Evolutionary conservation across 208 protist species (phyloP), one percentile per base, ranked within the genome.

Genomic region (Leishmania tropica): DNA sequence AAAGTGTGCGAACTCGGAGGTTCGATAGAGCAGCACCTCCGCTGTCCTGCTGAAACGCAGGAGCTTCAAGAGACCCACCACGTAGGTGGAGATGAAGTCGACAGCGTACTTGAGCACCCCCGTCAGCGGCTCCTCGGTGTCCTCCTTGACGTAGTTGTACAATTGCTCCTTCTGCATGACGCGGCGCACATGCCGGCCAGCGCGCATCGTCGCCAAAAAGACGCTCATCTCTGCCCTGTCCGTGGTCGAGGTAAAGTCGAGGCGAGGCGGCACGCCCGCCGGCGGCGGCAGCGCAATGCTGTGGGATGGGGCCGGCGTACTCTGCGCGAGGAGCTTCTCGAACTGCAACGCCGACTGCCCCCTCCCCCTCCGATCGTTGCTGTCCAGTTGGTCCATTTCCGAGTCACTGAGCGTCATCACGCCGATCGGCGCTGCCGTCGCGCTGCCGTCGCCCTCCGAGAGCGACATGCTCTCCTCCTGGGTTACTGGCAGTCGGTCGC

Each of bases 171-270:
- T 81, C 37, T 90, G 74, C 19, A 93, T 86, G 45, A 92, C 77
- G 71, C 87, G 84, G 21, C 87, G 86, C 62, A 92, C 87, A 56
- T 85, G 80, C 17, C 81, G 76, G 37, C 90, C 91, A 37, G 80
- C 84, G 0, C 88, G 83, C 79, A 88, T 88, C 47, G 88, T 86
- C 42, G 81, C 78, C 31, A 97, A 79, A 70, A 95, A 77, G 40
- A 87, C 65, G 71, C 85, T 91, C 77, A 96, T 86, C 78, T 97
- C 92, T 21, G 88, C 81, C 45, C 47, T 75, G 72, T 96, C 91
- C 1, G 77, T 79, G 48, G 85, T 95, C 19, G 87, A 93, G 19
- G 93, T 87, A 76, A 96, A 97, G 87, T 95, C 85, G 53, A 97
- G 87, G 0, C 95, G 89, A 1, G 94, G 94, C 28, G 92, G 88